Conservation (phyloP, 148 eudicot genomes). For the Persicaria maculosa region DNA sequence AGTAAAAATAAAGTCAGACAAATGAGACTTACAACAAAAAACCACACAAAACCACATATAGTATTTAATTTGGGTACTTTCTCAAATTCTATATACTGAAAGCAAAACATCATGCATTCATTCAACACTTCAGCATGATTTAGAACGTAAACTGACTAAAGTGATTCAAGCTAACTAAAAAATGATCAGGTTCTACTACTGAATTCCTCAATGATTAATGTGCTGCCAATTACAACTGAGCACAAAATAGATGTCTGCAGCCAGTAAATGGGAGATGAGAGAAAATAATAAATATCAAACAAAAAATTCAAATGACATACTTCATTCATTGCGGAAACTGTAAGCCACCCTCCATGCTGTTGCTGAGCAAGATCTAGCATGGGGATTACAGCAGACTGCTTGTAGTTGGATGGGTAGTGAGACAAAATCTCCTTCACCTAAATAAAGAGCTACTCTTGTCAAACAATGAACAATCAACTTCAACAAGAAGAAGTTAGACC, state of each 20-base stretch:
- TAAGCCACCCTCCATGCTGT: slow-evolving; percentile 98
- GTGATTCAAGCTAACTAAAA: neutral
- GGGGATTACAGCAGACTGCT: slow-evolving; percentile 98
- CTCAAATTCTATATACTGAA: neutral
- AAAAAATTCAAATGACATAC: slow-evolving; percentile 31
- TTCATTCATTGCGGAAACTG: slow-evolving; percentile 99
- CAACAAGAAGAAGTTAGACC: neutral
- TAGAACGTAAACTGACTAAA: neutral
- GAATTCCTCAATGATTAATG: neutral
- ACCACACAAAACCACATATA: neutral
- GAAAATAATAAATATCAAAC: neutral
- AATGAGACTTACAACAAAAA: neutral
- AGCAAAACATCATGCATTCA: neutral
- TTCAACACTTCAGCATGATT: neutral
- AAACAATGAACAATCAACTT: neutral
- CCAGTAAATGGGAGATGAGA: neutral
- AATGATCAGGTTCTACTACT: neutral
- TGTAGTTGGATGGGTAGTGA: slow-evolving; percentile 90
- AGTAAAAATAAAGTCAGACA: neutral
- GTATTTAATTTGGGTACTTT: neutral
- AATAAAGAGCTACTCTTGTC: slow-evolving; percentile 3
- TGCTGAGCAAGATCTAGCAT: slow-evolving; percentile 97
- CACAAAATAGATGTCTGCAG: neutral
- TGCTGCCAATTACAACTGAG: neutral
- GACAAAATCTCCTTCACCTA: slow-evolving; percentile 90